Base-by-base conservation (phyloP, 768 basidiomycete species). In the Tricholoma bakamatsutake region DNA sequence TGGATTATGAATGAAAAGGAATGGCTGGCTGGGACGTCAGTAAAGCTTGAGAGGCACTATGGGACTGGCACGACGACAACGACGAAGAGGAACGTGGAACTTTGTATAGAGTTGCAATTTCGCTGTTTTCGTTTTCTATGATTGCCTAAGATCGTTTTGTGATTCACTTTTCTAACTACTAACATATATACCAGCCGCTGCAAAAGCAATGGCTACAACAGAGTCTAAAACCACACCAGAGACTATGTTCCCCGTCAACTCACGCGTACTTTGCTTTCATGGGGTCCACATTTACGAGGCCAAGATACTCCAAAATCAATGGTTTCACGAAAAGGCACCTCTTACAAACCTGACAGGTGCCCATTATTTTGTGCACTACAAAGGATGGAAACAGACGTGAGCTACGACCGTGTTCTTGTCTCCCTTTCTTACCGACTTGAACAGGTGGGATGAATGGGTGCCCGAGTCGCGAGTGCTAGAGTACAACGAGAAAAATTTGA, bases 311-410 rank as follows among this genome's bases (percentile, higher is more conserved):
- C 77, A 79, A 59, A 68, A 72, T 3, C 83, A 86, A 57, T 78
- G 73, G 39, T 86, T 84, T 72, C 83, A 85, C 56, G 85, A 87
- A 62, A 70, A 76, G 15, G 84, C 76, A 53, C 80, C 85, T 0
- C 76, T 81, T 40, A 78, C 81, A 5, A 82, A 84, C 5, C 67
- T 71, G 9, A 69, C 80, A 2, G 96, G 95, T 5, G 82, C 84
- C 3, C 92, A 96, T 64, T 98, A 92, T 71, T 87, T 90, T 58
- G 95, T 99, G 37, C 97, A 99, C 70, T 99, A 99, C 79, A 97
- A 98, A 71, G 97, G 97, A 8, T 99, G 97, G 97, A 99, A 98
- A 69, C 90, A 93, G 70, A 95, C 92, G 93, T 95, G 67, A 61
- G 83, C 75, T 34, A n/a, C 50, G 11, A 54, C 43, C 40, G 13